Percentiles rank a stretch among this genome's conserved stretches.
phyloP scores from a whole-genome alignment of 345 rosid species.

The Nephelium lappaceum region DNA sequence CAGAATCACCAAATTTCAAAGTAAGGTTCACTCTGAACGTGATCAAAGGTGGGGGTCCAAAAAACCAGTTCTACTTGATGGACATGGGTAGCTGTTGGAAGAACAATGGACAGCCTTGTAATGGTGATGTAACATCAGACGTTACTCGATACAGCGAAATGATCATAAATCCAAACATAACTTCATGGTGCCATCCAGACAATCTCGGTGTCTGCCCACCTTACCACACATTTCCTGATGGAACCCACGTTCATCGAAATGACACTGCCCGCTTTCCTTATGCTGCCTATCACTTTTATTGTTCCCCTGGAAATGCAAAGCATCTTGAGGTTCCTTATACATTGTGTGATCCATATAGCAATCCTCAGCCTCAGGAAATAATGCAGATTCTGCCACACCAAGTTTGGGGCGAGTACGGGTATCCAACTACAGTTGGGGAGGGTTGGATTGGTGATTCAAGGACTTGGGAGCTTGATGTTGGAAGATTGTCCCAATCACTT shows the following conservation, averaged over 20 bases:
- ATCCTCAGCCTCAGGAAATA: slow-evolving; percentile 61
- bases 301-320: slow-evolving; percentile 52
- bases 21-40: slow-evolving; percentile 46
- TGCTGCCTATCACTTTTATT: slow-evolving; percentile 48
- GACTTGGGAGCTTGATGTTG: slow-evolving; percentile 58
- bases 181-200: slow-evolving; percentile 36
- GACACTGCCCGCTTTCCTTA: slow-evolving; percentile 38
- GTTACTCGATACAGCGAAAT: slow-evolving; percentile 50
- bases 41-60: slow-evolving; percentile 54
- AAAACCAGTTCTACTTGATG: slow-evolving; percentile 47
- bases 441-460: slow-evolving; percentile 57
- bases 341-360: slow-evolving; percentile 52
- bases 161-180: slow-evolving; percentile 45
- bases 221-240: slow-evolving; percentile 38
- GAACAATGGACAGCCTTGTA: slow-evolving; percentile 52
- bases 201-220: slow-evolving; percentile 47
- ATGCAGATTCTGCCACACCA: slow-evolving; percentile 55
- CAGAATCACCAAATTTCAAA: slow-evolving; percentile 55
- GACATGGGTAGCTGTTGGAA: slow-evolving; percentile 70
- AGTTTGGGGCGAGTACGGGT: slow-evolving; percentile 51
- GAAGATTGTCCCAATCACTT: slow-evolving; percentile 46
- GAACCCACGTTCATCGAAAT: slow-evolving; percentile 36
- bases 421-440: slow-evolving; percentile 47
- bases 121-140: slow-evolving; percentile 52
- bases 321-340: slow-evolving; percentile 38